phyloP scores from a whole-genome alignment of 371 early-diverging fungal species.

The Lichtheimia corymbifera region DNA sequence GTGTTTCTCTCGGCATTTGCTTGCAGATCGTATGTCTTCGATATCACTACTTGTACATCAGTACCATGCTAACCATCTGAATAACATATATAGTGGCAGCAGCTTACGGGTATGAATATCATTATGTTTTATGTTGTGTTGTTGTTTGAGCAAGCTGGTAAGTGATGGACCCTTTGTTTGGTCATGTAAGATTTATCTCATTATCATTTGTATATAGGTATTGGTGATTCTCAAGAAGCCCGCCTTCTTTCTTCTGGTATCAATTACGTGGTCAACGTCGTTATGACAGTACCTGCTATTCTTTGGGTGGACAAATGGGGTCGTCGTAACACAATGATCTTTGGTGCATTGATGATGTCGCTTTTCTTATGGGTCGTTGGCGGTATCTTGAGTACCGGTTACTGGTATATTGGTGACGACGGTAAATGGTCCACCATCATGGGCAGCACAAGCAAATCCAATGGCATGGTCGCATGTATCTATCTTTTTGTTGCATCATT shows the following conservation, averaged over 20 bases:
- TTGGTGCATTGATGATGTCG: constrained; percentile 37
- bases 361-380: constrained; percentile 39
- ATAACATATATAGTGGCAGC: constrained; percentile 43
- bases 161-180: constrained; percentile 36
- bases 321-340: constrained; percentile 50
- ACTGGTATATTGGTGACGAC: constrained; percentile 23
- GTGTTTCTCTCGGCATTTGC: constrained; percentile 63
- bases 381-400: constrained; percentile 33
- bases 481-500: constrained; percentile 74
- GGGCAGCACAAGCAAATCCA: constrained; percentile 12
- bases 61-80: constrained; percentile 7
- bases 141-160: constrained; percentile 67
- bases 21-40: constrained; percentile 48
- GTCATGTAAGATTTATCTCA: constrained; percentile 12
- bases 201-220: neutral
- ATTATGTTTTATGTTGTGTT: constrained; percentile 72
- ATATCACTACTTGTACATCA: neutral
- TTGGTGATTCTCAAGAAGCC: constrained; percentile 42
- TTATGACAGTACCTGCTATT: constrained; percentile 72
- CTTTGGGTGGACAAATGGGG: constrained; percentile 72
- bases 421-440: constrained; percentile 23
- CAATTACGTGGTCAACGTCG: constrained; percentile 66
- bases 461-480: constrained; percentile 58
- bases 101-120: constrained; percentile 75
- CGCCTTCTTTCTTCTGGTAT: constrained; percentile 61